Conservation (phyloP, 2,329 filamentous ascomycete genomes). For the Diaporthe batatas region DNA sequence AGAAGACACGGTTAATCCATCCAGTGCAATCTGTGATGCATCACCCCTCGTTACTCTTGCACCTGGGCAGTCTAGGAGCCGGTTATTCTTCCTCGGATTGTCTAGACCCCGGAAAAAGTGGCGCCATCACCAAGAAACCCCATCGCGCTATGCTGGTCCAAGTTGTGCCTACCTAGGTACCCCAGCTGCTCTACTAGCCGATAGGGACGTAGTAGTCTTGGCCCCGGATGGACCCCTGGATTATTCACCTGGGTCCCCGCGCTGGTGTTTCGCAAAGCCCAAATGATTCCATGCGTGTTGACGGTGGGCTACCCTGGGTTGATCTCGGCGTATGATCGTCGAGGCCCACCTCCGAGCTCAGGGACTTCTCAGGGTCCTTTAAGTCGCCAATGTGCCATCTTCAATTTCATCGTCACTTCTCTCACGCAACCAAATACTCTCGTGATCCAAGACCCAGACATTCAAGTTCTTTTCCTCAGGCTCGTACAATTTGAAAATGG, state of each 20-base stretch:
- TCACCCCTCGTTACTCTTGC: neutral
- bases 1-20: neutral
- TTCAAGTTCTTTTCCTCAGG: neutral
- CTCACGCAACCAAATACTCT: neutral
- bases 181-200: no score
- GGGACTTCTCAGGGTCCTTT: neutral
- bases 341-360: neutral
- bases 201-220: neutral
- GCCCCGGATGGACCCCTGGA: neutral
- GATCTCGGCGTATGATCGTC: slow-evolving; percentile 3
- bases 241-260: neutral
- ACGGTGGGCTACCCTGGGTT: neutral
- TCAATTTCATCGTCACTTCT: neutral
- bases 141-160: neutral
- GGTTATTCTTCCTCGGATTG: neutral
- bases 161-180: no score
- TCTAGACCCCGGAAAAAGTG: neutral
- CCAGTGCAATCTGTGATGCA: neutral
- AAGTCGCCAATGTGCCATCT: neutral
- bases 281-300: slow-evolving; percentile 17
- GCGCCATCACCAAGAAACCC: neutral
- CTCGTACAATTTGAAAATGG: neutral
- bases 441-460: neutral
- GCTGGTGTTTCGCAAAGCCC: slow-evolving; percentile 8
- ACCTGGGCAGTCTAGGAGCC: neutral